Base-by-base conservation (phyloP, 2,329 filamentous ascomycete genomes). In the Colletotrichum lentis region DNA sequence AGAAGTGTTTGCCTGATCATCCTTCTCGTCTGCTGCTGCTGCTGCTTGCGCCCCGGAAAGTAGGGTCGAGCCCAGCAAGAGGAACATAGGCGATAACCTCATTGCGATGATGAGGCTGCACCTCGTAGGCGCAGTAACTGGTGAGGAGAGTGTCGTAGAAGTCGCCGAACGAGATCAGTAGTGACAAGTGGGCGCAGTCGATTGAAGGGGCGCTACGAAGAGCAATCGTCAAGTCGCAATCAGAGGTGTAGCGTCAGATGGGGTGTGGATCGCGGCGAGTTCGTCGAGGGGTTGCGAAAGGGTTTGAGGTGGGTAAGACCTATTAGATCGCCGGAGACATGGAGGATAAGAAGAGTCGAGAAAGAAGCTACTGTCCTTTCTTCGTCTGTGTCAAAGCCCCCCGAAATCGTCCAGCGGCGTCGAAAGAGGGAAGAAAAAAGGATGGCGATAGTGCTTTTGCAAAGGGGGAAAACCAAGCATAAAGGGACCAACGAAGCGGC, bases 41-140 rank as follows among this genome's bases (percentile, higher is more conserved):
- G 80, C 11, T 77, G 78, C 35, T 54, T 82, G 77, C 47, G 80
- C 80, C 55, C 77, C 75, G 58, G 80, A 81, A 54, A 82, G 72
- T 56, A 78, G 76, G 60, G 80, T 78, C 41, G 79, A 79, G 77
- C 83, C 80, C 67, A 87, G 77, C 59, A 87, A 75, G 72, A 85
- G 76, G 68, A 84, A 76, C 62, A 82, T 73, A 59, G 78, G 77
- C 62, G 77, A 76, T 71, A 83, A 76, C 78, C 80, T 81, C 83
- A 85, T 85, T 75, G n/a, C 69, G 73, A 72, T 69, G 62, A 54
- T 31, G 63, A 68, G 59, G 52, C 41, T 57, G 57, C 67, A 69
- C 64, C 67, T 41, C 62, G 43, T 41, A 31, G 62, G 55, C 61
- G 66, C 66, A 39, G 61, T 50, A 50, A 24, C 22, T 43, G 27